Conservation (phyloP, 352 stramenopile species). For the Pythium dissimile region DNA sequence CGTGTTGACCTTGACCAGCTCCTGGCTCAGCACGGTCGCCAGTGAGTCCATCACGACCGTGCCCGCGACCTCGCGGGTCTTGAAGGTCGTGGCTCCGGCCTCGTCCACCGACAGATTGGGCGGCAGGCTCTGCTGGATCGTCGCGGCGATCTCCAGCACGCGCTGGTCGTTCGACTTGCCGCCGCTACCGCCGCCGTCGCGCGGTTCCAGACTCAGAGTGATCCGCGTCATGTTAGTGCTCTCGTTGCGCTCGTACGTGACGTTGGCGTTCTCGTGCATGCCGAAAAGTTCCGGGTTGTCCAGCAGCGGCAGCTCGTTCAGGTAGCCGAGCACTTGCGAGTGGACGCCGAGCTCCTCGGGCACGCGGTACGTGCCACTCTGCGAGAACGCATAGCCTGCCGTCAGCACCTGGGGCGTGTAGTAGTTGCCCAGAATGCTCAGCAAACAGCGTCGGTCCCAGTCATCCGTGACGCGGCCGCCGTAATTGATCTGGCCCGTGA, state of each 20-base stretch:
- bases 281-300: constrained; percentile 94
- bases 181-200: constrained; percentile 54
- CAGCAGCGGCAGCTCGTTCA: constrained; percentile 74
- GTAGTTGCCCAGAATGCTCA: constrained; percentile 92
- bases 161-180: constrained; percentile 74
- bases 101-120: constrained; percentile 77
- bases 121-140: constrained; percentile 63
- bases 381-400: constrained; percentile 82
- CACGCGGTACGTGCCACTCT: constrained; percentile 87
- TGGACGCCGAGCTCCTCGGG: constrained; percentile 41
- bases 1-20: constrained; percentile 95
- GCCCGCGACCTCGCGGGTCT: constrained; percentile 71
- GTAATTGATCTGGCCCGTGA: constrained; percentile 96
- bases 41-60: constrained; percentile 91
- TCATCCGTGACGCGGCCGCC: constrained; percentile 95
- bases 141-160: constrained; percentile 70
- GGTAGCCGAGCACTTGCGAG: constrained; percentile 68
- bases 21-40: constrained; percentile 90
- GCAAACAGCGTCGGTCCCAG: constrained; percentile 92
- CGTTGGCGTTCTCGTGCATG: constrained; percentile 96
- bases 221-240: constrained; percentile 85
- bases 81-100: constrained; percentile 90
- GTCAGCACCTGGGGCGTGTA: constrained; percentile 84
- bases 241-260: constrained; percentile 92
- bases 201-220: constrained; percentile 88